phyloP scores from a whole-genome alignment of 2,329 filamentous ascomycete species.

The Fusarium avenaceum region DNA sequence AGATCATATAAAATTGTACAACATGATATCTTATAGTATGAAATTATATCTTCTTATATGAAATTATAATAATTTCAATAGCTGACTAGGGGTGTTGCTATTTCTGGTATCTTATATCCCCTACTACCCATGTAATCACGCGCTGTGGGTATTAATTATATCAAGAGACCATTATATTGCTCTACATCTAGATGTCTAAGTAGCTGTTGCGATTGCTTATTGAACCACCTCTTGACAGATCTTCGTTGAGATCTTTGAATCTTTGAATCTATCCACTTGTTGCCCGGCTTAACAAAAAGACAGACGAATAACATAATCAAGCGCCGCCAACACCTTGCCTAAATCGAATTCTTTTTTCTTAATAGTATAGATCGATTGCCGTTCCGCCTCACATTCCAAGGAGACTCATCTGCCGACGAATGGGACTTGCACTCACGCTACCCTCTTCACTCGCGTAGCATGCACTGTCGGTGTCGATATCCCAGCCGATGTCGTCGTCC shows the following conservation, averaged over 20 bases:
- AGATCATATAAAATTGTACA: too few relatives aligned
- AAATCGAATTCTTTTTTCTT: slow-evolving; percentile 14
- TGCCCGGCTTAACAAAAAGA: slow-evolving; percentile 10
- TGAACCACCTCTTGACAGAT: not conserved
- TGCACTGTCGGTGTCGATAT: slow-evolving; percentile 91
- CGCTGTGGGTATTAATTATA: slow-evolving; percentile 15
- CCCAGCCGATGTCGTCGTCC: slow-evolving; percentile 79
- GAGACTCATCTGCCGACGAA: slow-evolving; percentile 80
- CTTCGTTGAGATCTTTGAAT: slow-evolving; percentile 5
- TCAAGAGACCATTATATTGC: not conserved
- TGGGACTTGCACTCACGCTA: slow-evolving; percentile 74
- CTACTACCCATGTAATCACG: not conserved
- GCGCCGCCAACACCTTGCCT: slow-evolving; percentile 45
- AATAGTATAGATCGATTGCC: not conserved
- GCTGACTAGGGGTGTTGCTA: too few relatives aligned
- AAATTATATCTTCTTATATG: too few relatives aligned
- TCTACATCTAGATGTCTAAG: slow-evolving; percentile 29
- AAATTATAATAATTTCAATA: too few relatives aligned
- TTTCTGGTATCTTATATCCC: too few relatives aligned
- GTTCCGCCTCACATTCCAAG: slow-evolving; percentile 60
- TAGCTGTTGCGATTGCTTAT: slow-evolving; percentile 4
- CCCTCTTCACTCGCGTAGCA: slow-evolving; percentile 80
- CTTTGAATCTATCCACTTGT: slow-evolving; percentile 1
- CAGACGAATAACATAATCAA: slow-evolving; percentile 24
- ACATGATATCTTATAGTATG: too few relatives aligned